These are phyloP conservation scores for Phytopythium chamaehyphon DNA, from an alignment of 352 stramenopile genomes.

Conservation along the genomic window DNA sequence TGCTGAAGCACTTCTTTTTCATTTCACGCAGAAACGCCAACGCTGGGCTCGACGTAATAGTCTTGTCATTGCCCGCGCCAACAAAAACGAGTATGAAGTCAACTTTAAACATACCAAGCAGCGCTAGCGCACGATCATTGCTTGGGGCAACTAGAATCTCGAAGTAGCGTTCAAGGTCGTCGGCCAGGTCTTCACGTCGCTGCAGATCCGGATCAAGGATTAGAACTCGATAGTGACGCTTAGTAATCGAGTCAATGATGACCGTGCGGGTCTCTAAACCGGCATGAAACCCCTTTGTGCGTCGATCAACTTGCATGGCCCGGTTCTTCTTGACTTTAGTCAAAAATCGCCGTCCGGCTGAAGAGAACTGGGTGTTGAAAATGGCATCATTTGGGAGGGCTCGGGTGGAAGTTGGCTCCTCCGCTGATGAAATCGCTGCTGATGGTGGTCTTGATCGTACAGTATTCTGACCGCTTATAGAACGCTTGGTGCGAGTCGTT, in stretches of 20 bases:
- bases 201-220: slow-evolving; percentile 62
- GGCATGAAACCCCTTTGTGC: slow-evolving; percentile 55
- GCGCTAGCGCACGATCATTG: slow-evolving; percentile 54
- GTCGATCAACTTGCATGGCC: slow-evolving; percentile 65
- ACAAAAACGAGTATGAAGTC: slow-evolving; percentile 56
- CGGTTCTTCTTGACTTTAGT: slow-evolving; percentile 76
- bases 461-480: too few relatives aligned
- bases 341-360: slow-evolving; percentile 55
- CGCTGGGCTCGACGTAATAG: slow-evolving; percentile 37
- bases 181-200: slow-evolving; percentile 56
- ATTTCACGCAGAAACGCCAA: slow-evolving; percentile 54
- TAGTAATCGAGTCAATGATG: slow-evolving; percentile 47
- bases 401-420: background rate
- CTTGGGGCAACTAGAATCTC: slow-evolving; percentile 62
- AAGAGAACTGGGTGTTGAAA: slow-evolving; percentile 80
- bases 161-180: slow-evolving; percentile 59
- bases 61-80: slow-evolving; percentile 54
- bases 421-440: background rate
- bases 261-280: slow-evolving; percentile 42
- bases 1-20: slow-evolving; percentile 50
- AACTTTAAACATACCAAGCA: slow-evolving; percentile 61
- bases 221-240: slow-evolving; percentile 59
- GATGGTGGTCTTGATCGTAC: too few relatives aligned
- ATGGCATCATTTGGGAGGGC: slow-evolving; percentile 55
- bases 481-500: background rate